Evolutionary conservation across 2,329 filamentous ascomycete genomes (phyloP).

Genomic region (Hymenoscyphus salicellus): DNA sequence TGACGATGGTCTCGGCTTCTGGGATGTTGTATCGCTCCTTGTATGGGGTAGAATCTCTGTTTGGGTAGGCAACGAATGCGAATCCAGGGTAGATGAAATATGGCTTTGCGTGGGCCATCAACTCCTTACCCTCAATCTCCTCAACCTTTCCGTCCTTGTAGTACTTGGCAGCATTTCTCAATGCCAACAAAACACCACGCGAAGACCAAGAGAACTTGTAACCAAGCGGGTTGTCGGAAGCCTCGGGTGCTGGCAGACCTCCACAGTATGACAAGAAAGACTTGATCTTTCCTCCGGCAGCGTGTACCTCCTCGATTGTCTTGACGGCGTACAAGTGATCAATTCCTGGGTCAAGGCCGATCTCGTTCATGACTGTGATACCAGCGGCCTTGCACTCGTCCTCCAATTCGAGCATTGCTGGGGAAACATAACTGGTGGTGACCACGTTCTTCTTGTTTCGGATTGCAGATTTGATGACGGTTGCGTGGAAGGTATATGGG

Average conservation of each 20-base stretch:
- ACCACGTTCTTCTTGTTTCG: conserved; percentile 93
- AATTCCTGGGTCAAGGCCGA: conserved; percentile 72
- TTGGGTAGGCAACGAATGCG: conserved; percentile 88
- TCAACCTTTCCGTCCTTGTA: conserved; percentile 76
- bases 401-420: conserved; percentile 88
- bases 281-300: conserved; percentile 77
- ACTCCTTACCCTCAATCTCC: conserved; percentile 61
- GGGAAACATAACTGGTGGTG: conserved; percentile 89
- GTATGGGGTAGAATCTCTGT: conserved; percentile 86
- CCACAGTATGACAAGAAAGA: conserved; percentile 84
- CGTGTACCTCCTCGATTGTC: conserved; percentile 85
- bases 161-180: conserved; percentile 81
- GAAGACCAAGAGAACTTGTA: conserved; percentile 73
- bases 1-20: conserved; percentile 82
- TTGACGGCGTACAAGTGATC: conserved; percentile 77
- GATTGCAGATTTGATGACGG: conserved; percentile 91
- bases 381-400: conserved; percentile 79
- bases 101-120: conserved; percentile 85
- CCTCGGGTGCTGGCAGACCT: conserved; percentile 68
- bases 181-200: conserved; percentile 79
- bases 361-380: conserved; percentile 98
- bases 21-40: conserved; percentile 87
- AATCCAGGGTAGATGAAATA: conserved; percentile 89
- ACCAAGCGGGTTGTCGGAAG: conserved; percentile 82
- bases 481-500: conserved; percentile 85